Evolutionary conservation across 2,329 filamentous ascomycete species (phyloP), one percentile per base, ranked within the genome.

Genomic region (Neofusicoccum sp.): DNA sequence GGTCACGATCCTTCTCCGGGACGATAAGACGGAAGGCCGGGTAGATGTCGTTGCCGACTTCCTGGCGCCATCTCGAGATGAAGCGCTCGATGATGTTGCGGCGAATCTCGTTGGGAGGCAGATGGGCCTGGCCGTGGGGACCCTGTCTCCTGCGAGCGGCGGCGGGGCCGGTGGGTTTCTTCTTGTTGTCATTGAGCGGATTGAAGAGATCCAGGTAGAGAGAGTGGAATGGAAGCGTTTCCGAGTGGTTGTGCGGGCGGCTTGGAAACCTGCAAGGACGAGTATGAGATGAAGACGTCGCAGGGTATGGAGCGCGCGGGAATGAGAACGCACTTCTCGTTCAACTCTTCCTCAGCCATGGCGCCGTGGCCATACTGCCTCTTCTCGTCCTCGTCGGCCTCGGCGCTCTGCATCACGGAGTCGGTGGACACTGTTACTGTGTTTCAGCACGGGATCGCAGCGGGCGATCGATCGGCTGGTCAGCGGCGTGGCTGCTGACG

Each of bases 1-100:
- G 87, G 71, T 98, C 93, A 43, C 93, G 87, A 72, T 99, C 95
- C 73, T 96, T 96, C 71, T 96, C 92, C 0, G 94, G 93, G 3
- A 97, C 83, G 63, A 98, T 97, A 50, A 99, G 84, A 22, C 95
- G 88, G 76, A 99, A 85, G 1, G 92, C 94, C 0, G 95, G 95
- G 73, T 95, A 98, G 70, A 99, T 91, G 76, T 99, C 95, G 69
- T 92, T 81, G 31, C 95, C 95, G 28, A 97, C 93, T 65, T 97
- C 89, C 62, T 87, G 87, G 43, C 93, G 87, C 95, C 95, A 99
- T 74, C 87, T 85, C 12, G 85, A 84, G 68, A 99, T 92, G 79
- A 97, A 99, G 6, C 89, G 84, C 62, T 93, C 87, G 67, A 99
- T 92, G 67, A 97, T 90, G 69, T 88, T 86, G 0, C 90, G 86